These are phyloP conservation scores for Hyaloscypha bicolor DNA, from an alignment of 495 filamentous ascomycete species.

Conservation along the genomic window DNA sequence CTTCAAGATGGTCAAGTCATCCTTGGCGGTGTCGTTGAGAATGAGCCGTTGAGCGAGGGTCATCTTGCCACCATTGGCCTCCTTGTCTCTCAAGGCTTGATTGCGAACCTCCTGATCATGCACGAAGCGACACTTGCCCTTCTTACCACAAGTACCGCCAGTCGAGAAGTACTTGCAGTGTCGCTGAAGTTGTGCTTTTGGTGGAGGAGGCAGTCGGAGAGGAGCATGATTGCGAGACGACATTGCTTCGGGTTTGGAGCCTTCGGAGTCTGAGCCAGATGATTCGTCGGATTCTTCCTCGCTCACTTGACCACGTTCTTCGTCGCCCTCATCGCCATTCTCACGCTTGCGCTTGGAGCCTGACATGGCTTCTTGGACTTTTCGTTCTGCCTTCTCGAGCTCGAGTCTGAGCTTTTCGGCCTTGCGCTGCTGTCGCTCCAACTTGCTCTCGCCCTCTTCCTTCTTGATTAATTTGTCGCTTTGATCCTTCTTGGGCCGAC, in stretches of 20 bases:
- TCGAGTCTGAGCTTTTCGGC: slow-evolving; percentile 52
- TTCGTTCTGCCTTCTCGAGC: slow-evolving; percentile 53
- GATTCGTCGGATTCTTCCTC: slow-evolving; percentile 41
- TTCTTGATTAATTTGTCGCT: slow-evolving; percentile 16
- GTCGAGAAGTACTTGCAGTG: slow-evolving; percentile 64
- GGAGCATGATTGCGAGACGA: slow-evolving; percentile 41
- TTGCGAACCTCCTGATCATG: slow-evolving; percentile 56
- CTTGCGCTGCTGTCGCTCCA: slow-evolving; percentile 48
- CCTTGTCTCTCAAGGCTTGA: slow-evolving; percentile 53
- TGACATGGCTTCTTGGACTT: slow-evolving; percentile 38
- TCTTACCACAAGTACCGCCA: slow-evolving; percentile 62
- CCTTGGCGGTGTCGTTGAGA: slow-evolving; percentile 58
- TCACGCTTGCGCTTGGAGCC: slow-evolving; percentile 55
- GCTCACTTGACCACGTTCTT: slow-evolving; percentile 40
- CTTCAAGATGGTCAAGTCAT: slow-evolving; percentile 57
- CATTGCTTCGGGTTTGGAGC: slow-evolving; percentile 52
- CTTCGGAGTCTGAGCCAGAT: slow-evolving; percentile 37
- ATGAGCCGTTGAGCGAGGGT: slow-evolving; percentile 57
- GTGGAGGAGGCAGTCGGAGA: slow-evolving; percentile 32
- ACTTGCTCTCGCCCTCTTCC: slow-evolving; percentile 36
- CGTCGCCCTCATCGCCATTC: slow-evolving; percentile 57
- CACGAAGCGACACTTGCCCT: slow-evolving; percentile 66
- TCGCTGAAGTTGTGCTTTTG: slow-evolving; percentile 52
- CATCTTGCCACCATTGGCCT: slow-evolving; percentile 55
- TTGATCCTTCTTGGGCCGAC: slow-evolving; percentile 15